phyloP scores from a whole-genome alignment of 2,329 filamentous ascomycete genomes.

The Botrytis elliptica region DNA sequence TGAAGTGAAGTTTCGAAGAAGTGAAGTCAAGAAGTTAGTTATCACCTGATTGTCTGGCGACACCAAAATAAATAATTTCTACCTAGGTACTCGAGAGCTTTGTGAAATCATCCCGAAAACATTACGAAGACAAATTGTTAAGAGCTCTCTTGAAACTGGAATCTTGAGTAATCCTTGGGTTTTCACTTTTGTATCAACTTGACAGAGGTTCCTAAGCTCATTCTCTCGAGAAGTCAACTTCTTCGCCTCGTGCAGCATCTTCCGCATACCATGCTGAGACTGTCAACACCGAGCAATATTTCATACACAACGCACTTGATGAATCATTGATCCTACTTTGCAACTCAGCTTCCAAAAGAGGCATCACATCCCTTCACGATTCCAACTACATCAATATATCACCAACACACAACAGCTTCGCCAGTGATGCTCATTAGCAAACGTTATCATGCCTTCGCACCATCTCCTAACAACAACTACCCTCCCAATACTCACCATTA shows the following conservation, averaged over 20 bases:
- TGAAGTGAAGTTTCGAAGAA: background rate
- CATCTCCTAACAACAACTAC: background rate
- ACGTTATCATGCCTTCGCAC: background rate
- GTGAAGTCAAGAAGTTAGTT: background rate
- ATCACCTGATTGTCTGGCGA: background rate
- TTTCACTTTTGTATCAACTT: background rate
- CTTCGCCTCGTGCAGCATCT: background rate
- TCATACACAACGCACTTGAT: background rate
- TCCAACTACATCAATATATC: background rate
- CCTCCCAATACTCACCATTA: background rate
- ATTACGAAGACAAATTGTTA: background rate
- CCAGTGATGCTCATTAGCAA: background rate
- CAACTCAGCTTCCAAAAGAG: background rate
- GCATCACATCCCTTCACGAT: background rate
- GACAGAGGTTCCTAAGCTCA: background rate
- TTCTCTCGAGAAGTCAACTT: background rate
- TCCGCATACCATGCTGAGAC: background rate
- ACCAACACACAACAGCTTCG: background rate
- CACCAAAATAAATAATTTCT: background rate
- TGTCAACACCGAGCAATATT: background rate
- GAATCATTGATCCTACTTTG: background rate
- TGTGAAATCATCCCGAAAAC: background rate
- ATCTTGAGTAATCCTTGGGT: background rate
- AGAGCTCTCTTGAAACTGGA: background rate
- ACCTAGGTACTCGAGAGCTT: background rate